Evolutionary conservation across 2,329 filamentous ascomycete species (phyloP).

Genomic region (Alternaria angustiovoidea): DNA sequence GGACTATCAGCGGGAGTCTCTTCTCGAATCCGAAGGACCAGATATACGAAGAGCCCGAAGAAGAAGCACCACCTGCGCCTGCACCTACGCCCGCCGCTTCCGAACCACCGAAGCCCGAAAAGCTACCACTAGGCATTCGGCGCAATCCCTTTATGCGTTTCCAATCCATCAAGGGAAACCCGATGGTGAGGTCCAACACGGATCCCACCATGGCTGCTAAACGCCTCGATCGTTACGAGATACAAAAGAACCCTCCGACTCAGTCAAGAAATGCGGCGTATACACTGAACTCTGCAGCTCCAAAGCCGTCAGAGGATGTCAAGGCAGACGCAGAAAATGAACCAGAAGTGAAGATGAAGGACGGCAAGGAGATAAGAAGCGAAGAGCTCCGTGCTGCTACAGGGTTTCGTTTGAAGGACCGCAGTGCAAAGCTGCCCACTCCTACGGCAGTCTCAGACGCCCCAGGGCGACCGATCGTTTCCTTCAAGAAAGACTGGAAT

Average conservation of each 20-base stretch:
- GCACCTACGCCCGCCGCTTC: slow-evolving; percentile 39
- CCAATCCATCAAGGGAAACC: slow-evolving; percentile 60
- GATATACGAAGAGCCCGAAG: slow-evolving; percentile 88
- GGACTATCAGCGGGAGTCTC: slow-evolving; percentile 74
- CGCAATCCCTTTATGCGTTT: slow-evolving; percentile 72
- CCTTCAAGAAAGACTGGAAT: slow-evolving; percentile 86
- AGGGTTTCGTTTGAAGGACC: slow-evolving; percentile 85
- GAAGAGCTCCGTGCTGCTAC: slow-evolving; percentile 92
- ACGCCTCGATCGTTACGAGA: slow-evolving; percentile 68
- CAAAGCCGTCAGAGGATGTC: slow-evolving; percentile 40
- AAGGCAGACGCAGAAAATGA: slow-evolving; percentile 44
- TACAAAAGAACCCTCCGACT: slow-evolving; percentile 82
- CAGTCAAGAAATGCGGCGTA: slow-evolving; percentile 85
- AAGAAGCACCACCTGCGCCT: slow-evolving; percentile 42
- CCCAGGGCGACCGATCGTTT: slow-evolving; percentile 93
- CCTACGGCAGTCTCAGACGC: slow-evolving; percentile 91
- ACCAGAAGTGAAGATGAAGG: slow-evolving; percentile 65
- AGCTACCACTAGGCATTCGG: slow-evolving; percentile 61
- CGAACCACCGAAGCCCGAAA: slow-evolving; percentile 42
- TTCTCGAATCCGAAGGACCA: slow-evolving; percentile 76
- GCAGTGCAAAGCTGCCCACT: slow-evolving; percentile 85
- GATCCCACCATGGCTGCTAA: slow-evolving; percentile 56
- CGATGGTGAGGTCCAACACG: slow-evolving; percentile 54
- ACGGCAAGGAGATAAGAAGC: slow-evolving; percentile 82
- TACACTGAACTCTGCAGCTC: slow-evolving; percentile 67